Percentiles rank a stretch among this genome's conserved stretches.
Evolutionary conservation across 192 early-diverging fungal genomes (phyloP).

Genomic region (Coemansia sp.): DNA sequence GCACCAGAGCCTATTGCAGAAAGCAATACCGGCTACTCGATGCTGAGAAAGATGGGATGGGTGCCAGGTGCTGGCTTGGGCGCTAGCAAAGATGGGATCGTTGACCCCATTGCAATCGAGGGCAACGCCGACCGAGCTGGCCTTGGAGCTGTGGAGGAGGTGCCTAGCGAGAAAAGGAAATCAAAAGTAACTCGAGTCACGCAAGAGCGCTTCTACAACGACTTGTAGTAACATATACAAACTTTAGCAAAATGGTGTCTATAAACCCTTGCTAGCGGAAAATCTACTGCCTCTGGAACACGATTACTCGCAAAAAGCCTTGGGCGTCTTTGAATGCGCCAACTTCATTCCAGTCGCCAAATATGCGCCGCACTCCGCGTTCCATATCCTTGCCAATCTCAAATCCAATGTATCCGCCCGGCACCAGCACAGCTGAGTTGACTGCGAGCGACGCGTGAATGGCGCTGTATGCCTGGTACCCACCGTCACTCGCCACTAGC

Average conservation of each 20-base stretch:
- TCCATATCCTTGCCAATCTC: constrained; percentile 70
- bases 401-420: constrained; percentile 46
- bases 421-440: constrained; percentile 28
- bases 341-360: constrained; percentile 51
- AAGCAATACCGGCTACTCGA: constrained; percentile 30
- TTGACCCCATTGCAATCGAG: constrained; percentile 19
- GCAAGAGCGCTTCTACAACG: constrained; percentile 30
- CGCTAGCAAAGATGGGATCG: constrained; percentile 21
- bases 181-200: constrained; percentile 24
- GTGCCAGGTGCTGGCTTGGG: constrained; percentile 45
- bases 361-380: constrained; percentile 56
- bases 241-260: too few relatives aligned
- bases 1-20: constrained; percentile 8
- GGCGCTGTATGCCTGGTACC: constrained; percentile 64
- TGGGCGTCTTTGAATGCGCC: constrained; percentile 50
- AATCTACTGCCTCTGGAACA: constrained; percentile 56
- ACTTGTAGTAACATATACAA: neutral
- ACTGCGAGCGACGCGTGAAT: constrained; percentile 35
- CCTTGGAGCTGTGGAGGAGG: constrained; percentile 11
- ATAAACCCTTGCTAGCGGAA: too few relatives aligned
- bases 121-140: constrained; percentile 30
- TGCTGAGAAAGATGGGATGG: constrained; percentile 53
- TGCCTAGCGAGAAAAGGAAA: constrained; percentile 7
- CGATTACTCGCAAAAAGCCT: constrained; percentile 63
- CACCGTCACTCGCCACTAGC: constrained; percentile 64